Evolutionary conservation across 805 yeast genomes (phyloP), one percentile per base, ranked within the genome.

Genomic region (Candida tammaniensis): DNA sequence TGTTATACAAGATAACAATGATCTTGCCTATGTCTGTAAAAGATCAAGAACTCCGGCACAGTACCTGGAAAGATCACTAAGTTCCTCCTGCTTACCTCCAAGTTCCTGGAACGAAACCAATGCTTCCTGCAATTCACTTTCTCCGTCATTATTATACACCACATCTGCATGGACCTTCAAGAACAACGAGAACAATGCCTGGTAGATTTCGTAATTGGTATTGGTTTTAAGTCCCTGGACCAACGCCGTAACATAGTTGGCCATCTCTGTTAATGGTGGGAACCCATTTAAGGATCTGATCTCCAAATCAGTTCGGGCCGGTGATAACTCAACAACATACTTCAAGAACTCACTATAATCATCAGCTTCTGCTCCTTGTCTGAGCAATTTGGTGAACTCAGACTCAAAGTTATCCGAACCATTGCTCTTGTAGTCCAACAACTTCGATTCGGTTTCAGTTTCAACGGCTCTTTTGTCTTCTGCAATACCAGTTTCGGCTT

Each of bases 131-230:
- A 82, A 56, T n/a, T 54, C 51, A 2, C 55, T 62, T 27, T 66
- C 70, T 5, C 38, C 46, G 2, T 51, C 39, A 51, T 56, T 43
- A 53, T 59, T 35, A 54, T 62, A 52, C 55, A 93, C 63, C 5
- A 86, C 78, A 55, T 91, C 98, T 17, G 91, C 89, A 58, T 93
- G 98, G 31, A 74, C 74, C 51, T 76, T 78, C 42, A 87, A 68
- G 35, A 89, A 69, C 68, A 87, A 70, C 13, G 79, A 68, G 71
- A 86, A 78, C 58, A 87, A 75, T 1, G 95, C 95, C 54, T 87
- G 88, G 34, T 80, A 73, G 12, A 91, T 61, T 47, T 93, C 99
- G 54, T 74, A 79, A 57, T 88, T 78, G 11, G 44, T 55, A 38
- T 83, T 83, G 5, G 66, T 41, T 5, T 53, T 46, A 29, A 85